Percentiles rank a stretch among this genome's conserved stretches.
Evolutionary conservation across 805 yeast species (phyloP).

Genomic region (Candida patagonica): DNA sequence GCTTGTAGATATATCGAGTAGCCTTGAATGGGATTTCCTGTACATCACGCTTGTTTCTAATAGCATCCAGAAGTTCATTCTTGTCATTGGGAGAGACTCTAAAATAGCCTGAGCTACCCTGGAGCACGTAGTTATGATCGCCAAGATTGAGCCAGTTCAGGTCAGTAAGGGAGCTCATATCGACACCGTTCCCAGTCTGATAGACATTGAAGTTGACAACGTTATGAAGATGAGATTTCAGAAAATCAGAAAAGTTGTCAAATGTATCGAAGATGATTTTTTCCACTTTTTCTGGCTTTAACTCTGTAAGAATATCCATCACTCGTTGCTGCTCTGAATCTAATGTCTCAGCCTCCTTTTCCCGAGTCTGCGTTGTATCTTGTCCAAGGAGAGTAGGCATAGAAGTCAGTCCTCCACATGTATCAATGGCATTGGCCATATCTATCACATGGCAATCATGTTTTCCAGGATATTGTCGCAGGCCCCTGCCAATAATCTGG

Average conservation of each 20-base stretch:
- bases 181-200: background rate
- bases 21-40: background rate
- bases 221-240: background rate
- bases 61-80: background rate
- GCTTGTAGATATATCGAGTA: background rate
- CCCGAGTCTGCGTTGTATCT: too few relatives aligned
- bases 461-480: slow-evolving; percentile 56
- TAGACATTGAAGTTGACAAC: background rate
- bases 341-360: background rate
- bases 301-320: background rate
- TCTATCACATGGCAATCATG: slow-evolving; percentile 65
- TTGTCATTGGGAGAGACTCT: background rate
- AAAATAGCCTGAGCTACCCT: slow-evolving; percentile 9
- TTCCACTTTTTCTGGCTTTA: background rate
- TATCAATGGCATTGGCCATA: slow-evolving; percentile 46
- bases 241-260: slow-evolving; percentile 9
- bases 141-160: slow-evolving; percentile 10
- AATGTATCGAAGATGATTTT: slow-evolving; percentile 6
- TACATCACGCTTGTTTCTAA: background rate
- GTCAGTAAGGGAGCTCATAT: slow-evolving; percentile 3
- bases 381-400: background rate
- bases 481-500: slow-evolving; percentile 90
- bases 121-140: slow-evolving; percentile 4
- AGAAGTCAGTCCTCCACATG: background rate
- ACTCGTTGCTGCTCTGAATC: background rate